phyloP scores from a whole-genome alignment of 495 filamentous ascomycete species.

The Glarea lozoyensis region DNA sequence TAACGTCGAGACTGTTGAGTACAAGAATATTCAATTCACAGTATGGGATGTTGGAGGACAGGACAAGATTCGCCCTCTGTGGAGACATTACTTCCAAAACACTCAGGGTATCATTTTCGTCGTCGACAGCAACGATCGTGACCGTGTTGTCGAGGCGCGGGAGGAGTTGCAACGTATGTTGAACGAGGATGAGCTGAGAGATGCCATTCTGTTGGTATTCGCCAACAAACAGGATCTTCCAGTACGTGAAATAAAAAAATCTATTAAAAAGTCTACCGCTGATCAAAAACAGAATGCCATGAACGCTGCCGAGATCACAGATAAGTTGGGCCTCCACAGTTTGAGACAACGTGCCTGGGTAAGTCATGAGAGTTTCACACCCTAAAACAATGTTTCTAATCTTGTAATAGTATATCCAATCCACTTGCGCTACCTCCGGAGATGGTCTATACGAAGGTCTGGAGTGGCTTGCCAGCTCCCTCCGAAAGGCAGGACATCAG shows the following conservation, averaged over 20 bases:
- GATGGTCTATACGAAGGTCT: slow-evolving; percentile 99
- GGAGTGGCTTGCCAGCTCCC: slow-evolving; percentile 94
- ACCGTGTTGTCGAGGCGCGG: slow-evolving; percentile 97
- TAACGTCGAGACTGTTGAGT: slow-evolving; percentile 99
- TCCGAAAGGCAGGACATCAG: slow-evolving; percentile 82
- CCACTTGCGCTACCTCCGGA: slow-evolving; percentile 97
- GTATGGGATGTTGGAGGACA: slow-evolving; percentile 99
- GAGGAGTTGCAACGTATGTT: slow-evolving; percentile 99
- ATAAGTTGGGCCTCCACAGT: slow-evolving; percentile 98
- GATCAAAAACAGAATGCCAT: slow-evolving; percentile 73
- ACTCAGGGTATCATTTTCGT: slow-evolving; percentile 99
- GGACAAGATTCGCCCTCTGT: slow-evolving; percentile 99
- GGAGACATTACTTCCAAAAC: slow-evolving; percentile 99
- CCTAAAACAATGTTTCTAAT: slow-evolving; percentile 16
- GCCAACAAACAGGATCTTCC: slow-evolving; percentile 99
- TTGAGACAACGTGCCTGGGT: slow-evolving; percentile 97
- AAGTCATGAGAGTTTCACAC: slow-evolving; percentile 41
- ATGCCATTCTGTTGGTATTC: slow-evolving; percentile 95
- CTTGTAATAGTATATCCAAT: slow-evolving; percentile 85
- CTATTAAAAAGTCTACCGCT: slow-evolving; percentile 8
- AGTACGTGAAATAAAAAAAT: slow-evolving; percentile 44
- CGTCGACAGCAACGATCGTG: slow-evolving; percentile 99
- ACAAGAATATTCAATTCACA: slow-evolving; percentile 99
- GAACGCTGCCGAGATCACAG: slow-evolving; percentile 98
- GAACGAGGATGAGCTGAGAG: slow-evolving; percentile 98